Evolutionary conservation across 2,329 filamentous ascomycete species (phyloP), one percentile per base, ranked within the genome.

Genomic region (Diaporthe ilicicola): DNA sequence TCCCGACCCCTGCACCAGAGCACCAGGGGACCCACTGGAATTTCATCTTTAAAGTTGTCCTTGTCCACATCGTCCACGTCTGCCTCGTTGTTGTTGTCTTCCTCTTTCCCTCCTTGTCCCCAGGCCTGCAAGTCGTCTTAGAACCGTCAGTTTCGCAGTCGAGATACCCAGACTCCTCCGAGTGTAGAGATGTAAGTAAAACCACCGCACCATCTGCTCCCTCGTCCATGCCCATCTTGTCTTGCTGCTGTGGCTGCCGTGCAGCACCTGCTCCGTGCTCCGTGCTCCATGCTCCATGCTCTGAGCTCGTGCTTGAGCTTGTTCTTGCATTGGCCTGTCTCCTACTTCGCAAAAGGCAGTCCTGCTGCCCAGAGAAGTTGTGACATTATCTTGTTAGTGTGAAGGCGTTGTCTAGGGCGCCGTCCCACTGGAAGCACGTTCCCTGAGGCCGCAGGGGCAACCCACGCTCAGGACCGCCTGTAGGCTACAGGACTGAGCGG

Each of bases 41-140:
- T 56, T 62, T 70, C 68, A 67, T 70, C 71, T 72, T 72, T 72
- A 72, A 72, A 72, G 71, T 72, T 70, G 71, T 72, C 71, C 70
- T 67, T 59, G 68, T 70, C 71, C 71, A 39, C 50, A 37, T 56
- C 54, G 53, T 64, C 54, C 53, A 54, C 29, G 27, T 61, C 59
- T 44, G 37, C 50, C 42, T 10, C n/a, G 17, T 32, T 68, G 68
- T 62, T 68, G 62, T 64, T 46, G 54, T 55, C 54, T 51, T 50
- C 50, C 56, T 69, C 65, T 55, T 53, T 62, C 46, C 42, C 68
- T 70, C 62, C 65, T 32, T 64, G 34, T 70, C 68, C 68, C 59
- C 53, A 34, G 51, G 53, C 51, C 56, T 66, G 34, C 51, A 61
- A 69, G 59, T 66, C 53, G 53, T 50, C 27, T 67, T 46, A 50